Conservation (phyloP, 2,329 filamentous ascomycete genomes). For the Fusarium irregulare region DNA sequence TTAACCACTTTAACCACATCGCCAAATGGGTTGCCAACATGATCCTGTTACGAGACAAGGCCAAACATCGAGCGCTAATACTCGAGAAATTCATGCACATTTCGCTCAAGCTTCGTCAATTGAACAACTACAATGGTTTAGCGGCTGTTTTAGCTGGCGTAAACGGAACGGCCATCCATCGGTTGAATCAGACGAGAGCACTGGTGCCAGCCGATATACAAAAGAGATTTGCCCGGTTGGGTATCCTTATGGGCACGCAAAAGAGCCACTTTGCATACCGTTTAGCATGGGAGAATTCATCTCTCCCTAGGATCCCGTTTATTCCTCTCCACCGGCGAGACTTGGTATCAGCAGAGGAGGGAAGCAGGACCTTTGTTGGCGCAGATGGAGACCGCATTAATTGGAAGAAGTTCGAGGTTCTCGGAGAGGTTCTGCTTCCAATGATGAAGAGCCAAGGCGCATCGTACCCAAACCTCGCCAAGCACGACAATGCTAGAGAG, state of each 20-base stretch:
- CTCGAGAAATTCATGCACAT: conserved; percentile 97
- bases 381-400: conserved; percentile 81
- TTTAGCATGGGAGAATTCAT: conserved; percentile 97
- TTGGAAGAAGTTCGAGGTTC: conserved; percentile 98
- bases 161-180: conserved; percentile 86
- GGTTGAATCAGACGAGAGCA: conserved; percentile 81
- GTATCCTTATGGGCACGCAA: conserved; percentile 91
- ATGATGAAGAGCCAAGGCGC: conserved; percentile 92
- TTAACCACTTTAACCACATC: conserved; percentile 89
- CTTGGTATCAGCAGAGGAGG: conserved; percentile 90
- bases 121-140: conserved; percentile 97
- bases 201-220: conserved; percentile 77
- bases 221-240: conserved; percentile 88
- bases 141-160: conserved; percentile 95
- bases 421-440: conserved; percentile 89
- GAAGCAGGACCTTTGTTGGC: conserved; percentile 88
- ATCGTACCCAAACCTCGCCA: conserved; percentile 78
- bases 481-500: conserved; percentile 76
- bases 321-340: conserved; percentile 90
- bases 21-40: conserved; percentile 86
- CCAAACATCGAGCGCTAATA: conserved; percentile 91
- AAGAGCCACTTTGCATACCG: conserved; percentile 95
- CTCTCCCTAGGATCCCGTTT: conserved; percentile 90
- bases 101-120: conserved; percentile 83
- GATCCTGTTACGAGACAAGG: conserved; percentile 90